Evolutionary conservation across 371 early-diverging fungal species (phyloP).

Genomic region (Thermomucor indicae-seudaticae): DNA sequence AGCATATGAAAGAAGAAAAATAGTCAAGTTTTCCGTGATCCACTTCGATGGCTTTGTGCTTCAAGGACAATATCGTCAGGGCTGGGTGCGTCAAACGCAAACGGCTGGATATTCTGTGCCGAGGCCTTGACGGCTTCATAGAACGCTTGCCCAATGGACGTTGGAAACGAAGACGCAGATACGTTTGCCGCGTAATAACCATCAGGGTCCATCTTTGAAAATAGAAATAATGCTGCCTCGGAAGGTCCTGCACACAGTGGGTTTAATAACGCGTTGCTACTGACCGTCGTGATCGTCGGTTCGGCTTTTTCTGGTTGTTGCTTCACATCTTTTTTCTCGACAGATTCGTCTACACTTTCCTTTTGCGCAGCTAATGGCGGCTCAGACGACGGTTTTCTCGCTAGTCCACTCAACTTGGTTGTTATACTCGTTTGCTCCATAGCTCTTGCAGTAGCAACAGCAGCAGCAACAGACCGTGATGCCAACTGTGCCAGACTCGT

Average conservation of each 20-base stretch:
- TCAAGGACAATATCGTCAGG: constrained; percentile 79
- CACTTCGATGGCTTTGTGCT: constrained; percentile 50
- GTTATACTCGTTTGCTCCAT: too few relatives aligned
- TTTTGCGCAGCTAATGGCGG: not conserved
- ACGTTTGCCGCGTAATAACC: not conserved
- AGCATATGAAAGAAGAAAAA: constrained; percentile 3
- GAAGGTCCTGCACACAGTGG: constrained; percentile 46
- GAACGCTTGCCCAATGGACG: constrained; percentile 17
- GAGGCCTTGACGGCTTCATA: constrained; percentile 21
- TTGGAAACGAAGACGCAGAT: constrained; percentile 1
- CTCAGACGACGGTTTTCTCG: not conserved
- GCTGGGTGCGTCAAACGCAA: constrained; percentile 74
- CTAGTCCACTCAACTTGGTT: too few relatives aligned
- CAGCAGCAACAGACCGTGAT: constrained; percentile 3
- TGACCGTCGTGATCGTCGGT: not conserved
- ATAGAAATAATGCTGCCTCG: constrained; percentile 40
- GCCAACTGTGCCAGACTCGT: constrained; percentile 20
- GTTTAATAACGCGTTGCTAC: not conserved
- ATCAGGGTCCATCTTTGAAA: constrained; percentile 13
- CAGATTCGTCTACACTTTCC: not conserved
- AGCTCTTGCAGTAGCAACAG: too few relatives aligned
- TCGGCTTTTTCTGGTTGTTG: not conserved
- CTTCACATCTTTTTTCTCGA: not conserved
- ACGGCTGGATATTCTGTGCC: constrained; percentile 30
- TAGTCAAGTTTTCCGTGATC: too few relatives aligned